Conservation (phyloP, 2,329 filamentous ascomycete genomes). For the Elsinoe ampelina region DNA sequence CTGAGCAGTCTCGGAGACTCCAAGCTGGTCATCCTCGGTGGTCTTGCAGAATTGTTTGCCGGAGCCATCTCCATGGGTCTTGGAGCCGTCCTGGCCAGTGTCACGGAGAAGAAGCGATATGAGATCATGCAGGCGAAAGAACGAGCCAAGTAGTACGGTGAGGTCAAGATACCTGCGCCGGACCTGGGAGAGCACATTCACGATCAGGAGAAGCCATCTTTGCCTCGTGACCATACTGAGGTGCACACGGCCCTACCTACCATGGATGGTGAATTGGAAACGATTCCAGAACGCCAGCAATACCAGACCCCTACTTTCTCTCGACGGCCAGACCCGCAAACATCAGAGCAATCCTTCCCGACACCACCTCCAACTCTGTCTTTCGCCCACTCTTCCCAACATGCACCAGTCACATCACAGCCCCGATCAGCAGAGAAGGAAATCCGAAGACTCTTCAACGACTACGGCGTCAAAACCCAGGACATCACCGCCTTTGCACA, state of each 20-base stretch:
- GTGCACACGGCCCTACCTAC: too few relatives aligned
- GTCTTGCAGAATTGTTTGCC: constrained; percentile 64
- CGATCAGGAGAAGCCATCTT: neutral
- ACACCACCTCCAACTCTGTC: too few relatives aligned
- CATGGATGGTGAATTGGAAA: too few relatives aligned
- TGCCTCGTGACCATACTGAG: too few relatives aligned
- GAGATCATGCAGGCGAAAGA: constrained; percentile 42
- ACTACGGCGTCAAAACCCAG: constrained; percentile 40
- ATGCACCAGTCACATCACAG: neutral
- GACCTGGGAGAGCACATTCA: neutral
- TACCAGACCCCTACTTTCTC: too few relatives aligned
- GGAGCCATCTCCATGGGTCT: constrained; percentile 72
- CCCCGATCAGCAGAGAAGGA: constrained; percentile 18
- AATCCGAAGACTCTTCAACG: constrained; percentile 38
- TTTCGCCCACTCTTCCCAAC: too few relatives aligned
- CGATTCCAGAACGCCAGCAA: too few relatives aligned
- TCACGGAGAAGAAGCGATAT: constrained; percentile 46
- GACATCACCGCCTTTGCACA: constrained; percentile 41
- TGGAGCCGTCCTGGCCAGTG: constrained; percentile 61
- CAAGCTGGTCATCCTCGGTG: constrained; percentile 44
- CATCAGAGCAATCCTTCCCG: too few relatives aligned
- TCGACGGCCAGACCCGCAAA: too few relatives aligned
- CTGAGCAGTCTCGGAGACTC: constrained; percentile 43
- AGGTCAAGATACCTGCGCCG: neutral
- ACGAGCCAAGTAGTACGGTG: constrained; percentile 22